Evolutionary conservation across 2,329 filamentous ascomycete species (phyloP), one percentile per base, ranked within the genome.

Genomic region (Monosporascus ibericus): DNA sequence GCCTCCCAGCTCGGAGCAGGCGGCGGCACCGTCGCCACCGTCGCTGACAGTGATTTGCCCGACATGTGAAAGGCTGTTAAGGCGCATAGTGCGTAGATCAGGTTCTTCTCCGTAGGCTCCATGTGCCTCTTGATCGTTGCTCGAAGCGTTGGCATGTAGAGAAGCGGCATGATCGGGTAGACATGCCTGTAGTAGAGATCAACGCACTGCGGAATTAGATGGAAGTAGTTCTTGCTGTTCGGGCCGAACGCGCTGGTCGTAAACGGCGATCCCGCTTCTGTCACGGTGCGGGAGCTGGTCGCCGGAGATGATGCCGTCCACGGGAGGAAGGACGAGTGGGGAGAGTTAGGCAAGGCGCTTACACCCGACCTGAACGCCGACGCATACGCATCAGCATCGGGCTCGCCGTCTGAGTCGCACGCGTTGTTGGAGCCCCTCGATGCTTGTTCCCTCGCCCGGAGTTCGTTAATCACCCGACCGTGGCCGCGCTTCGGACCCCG

Each of bases 101-200:
- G 68, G 56, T 73, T 75, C 58, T 70, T 71, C 47, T 75, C 72
- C 14, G 66, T 66, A 47, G 63, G 65, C 27, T 67, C 61, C 54
- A 73, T 64, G 17, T 65, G 63, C 11, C 69, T 73, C 68, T 56
- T 69, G 62, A 68, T 78, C 63, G 80, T 79, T 58, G 71, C 72
- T 46, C 76, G 71, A 46, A 82, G 71, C 8, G 72, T 72, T 44
- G 82, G 78, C 62, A 81, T 80, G 50, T 84, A 78, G 7, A 85
- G 66, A 4, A 85, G 74, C 1, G 82, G 82, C 72, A 84, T 81
- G 49, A 81, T 81, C n/a, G 81, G 80, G 58, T 85, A 85, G 50
- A 85, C 75, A 63, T 84, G 75, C 59, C 75, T 71, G 67, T 84
- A 81, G 68, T 81, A 86, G 56, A 81, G 80, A 44, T 85, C 80